phyloP scores from a whole-genome alignment of 331 rosid genomes.

The Arachis monticola region DNA sequence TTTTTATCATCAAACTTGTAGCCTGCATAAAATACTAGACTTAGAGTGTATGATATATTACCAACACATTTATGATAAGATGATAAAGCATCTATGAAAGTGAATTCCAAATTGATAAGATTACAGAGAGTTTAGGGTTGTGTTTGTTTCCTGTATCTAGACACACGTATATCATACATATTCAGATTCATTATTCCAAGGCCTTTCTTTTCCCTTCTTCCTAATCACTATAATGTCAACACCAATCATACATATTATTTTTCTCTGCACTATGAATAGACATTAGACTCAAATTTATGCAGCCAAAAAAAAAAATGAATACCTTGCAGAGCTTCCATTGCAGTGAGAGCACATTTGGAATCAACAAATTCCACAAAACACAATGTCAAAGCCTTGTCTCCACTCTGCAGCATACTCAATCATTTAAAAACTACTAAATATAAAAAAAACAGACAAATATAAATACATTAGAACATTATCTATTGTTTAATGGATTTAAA shows the following conservation, averaged over 20 bases:
- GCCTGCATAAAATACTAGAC: constrained; percentile 56
- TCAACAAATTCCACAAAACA: constrained; percentile 82
- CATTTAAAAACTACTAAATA: constrained; percentile 35
- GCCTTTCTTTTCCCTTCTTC: constrained; percentile 16
- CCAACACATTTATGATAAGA: constrained; percentile 23
- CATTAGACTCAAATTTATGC: constrained; percentile 27
- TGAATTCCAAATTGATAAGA: constrained; percentile 21
- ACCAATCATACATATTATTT: constrained; percentile 21
- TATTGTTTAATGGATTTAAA: neutral
- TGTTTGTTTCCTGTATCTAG: constrained; percentile 7
- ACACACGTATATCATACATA: constrained; percentile 4
- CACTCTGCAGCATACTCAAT: constrained; percentile 58
- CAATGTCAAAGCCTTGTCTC: constrained; percentile 73
- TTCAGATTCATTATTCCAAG: constrained; percentile 25
- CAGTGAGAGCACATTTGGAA: constrained; percentile 66
- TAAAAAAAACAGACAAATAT: constrained; percentile 12
- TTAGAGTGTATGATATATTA: constrained; percentile 12
- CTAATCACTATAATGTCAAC: constrained; percentile 1
- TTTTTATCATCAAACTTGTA: constrained; percentile 82
- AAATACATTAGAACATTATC: constrained; percentile 13
- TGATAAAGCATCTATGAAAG: neutral
- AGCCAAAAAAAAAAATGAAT: neutral
- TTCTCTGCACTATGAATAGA: constrained; percentile 3
- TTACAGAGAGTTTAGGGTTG: neutral
- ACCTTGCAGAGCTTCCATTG: constrained; percentile 84